Base-by-base conservation (phyloP, 768 basidiomycete species). In the Trametes punicea region DNA sequence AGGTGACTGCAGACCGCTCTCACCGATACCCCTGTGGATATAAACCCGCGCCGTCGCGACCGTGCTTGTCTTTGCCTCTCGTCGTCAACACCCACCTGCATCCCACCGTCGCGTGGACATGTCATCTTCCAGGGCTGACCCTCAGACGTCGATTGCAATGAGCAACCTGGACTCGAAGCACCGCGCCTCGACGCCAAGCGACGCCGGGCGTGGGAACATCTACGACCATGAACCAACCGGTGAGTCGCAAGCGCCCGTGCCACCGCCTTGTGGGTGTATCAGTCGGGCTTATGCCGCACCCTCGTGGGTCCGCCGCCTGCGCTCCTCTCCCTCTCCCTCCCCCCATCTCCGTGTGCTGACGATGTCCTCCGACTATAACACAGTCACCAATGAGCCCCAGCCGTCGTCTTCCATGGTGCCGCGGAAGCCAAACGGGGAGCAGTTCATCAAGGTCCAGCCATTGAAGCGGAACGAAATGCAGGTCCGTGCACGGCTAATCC, bases 381-480 rank as follows among this genome's bases (percentile, higher is more conserved):
- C 61, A 89, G 88, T 90, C 23, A 89, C 88, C 38, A 87, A 88
- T 4, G 84, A 2, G 31, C 49, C 26, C 40, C 42, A 18, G 38
- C 26, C 49, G 48, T 40, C 47, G 26, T 39, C 45, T 50, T 44
- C 52, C n/a, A 30, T 8, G 31, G 47, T 18, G 29, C 34, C 6
- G 58, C 62, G 45, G 48, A 49, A 46, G 52, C 33, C 44, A 25
- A 49, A 59, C 25, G 57, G 54, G 9, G 65, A 60, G 42, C 77
- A 80, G 56, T 70, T 91, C 71, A 88, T 93, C 59, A 76, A 74
- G 53, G 91, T 94, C n/a, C 89, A 94, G 68, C 91, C 92, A 1
- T 73, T 93, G 72, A 89, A 85, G 74, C 80, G 82, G 59, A 82
- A 78, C 41, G 91, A 93, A 73, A 93, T 93, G 91, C 91, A 93